Evolutionary conservation across 75 land plant species (phyloP), one percentile per base, ranked within the genome.

Genomic region (Selaginella moellendorffii): DNA sequence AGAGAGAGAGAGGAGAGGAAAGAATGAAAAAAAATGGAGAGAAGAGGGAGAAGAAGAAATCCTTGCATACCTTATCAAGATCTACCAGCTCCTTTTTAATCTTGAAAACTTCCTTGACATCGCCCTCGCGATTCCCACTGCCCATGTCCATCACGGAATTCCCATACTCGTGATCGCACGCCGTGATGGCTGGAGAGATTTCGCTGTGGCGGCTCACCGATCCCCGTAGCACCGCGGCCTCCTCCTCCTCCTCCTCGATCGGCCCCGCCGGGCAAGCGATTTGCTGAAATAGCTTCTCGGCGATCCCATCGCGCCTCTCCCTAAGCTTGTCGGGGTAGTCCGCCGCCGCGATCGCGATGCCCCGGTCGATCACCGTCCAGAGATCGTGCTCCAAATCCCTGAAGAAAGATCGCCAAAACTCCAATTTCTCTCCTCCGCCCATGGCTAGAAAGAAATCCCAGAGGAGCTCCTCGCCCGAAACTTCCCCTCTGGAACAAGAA

Each of bases 241-340:
- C 56, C 27, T 66, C 68, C 22, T 24, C 17, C 19, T 66, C 28
- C 28, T 56, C 29, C 31, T 64, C 65, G 53, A 30, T 64, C 46
- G 23, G 27, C 54, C 52, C 53, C 25, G 1, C 29, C 56, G 29
- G 59, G 70, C 31, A 61, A 19, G 69, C 29, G 9, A 51, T 28
- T 24, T 27, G 74, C 51, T 86, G 62, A 65, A 81, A 90, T 24
- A 91, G 71, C 75, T 56, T 65, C 79, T 91, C 87, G 0, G 85
- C 97, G 30, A 87, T 77, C 61, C 73, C 75, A 74, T 79, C 86
- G 52, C 97, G 67, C 51, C 82, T 56, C 29, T 65, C 23, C 52
- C 64, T 77, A 53, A 91, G 80, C 66, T 88, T 88, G 24, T 74
- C 56, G 0, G 97, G 95, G 28, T 62, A 83, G 74, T 85, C 86